Percentiles rank a stretch among this genome's conserved stretches.
Evolutionary conservation across 768 basidiomycete species (phyloP).

Genomic region (Leccinum obscurum): DNA sequence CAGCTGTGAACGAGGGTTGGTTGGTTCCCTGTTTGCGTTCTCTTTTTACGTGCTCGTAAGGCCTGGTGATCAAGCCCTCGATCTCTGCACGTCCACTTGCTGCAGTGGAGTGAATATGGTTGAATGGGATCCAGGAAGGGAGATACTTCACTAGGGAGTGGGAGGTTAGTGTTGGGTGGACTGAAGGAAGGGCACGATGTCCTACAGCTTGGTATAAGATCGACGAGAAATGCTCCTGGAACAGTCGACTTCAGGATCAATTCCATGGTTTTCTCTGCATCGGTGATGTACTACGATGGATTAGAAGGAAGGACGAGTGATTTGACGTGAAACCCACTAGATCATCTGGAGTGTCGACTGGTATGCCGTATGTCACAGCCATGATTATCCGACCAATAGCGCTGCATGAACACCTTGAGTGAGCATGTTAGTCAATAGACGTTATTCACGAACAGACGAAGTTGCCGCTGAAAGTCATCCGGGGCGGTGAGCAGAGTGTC

Average conservation of each 20-base stretch:
- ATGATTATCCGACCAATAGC: conserved; percentile 21
- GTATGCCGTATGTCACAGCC: conserved; percentile 28
- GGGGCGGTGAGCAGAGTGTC: conserved; percentile 15
- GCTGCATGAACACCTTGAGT: neutral
- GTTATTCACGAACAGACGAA: conserved; percentile 20
- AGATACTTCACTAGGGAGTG: conserved; percentile 25
- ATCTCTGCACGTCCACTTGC: conserved; percentile 8
- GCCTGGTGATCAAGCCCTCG: conserved; percentile 12
- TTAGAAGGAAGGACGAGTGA: neutral
- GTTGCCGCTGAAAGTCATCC: conserved; percentile 20
- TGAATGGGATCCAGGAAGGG: conserved; percentile 28
- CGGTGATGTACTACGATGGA: conserved; percentile 27
- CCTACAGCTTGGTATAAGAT: conserved; percentile 30
- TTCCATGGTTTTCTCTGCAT: conserved; percentile 29
- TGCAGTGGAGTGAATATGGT: conserved; percentile 12
- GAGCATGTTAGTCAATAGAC: neutral
- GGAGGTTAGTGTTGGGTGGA: neutral
- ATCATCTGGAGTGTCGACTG: conserved; percentile 20
- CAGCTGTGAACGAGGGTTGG: conserved; percentile 17
- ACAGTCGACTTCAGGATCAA: conserved; percentile 24
- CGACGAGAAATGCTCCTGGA: conserved; percentile 32
- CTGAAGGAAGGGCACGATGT: neutral
- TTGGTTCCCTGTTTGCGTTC: conserved; percentile 13
- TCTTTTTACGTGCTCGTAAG: conserved; percentile 28
- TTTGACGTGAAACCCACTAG: conserved; percentile 8